Evolutionary conservation across 2,329 filamentous ascomycete genomes (phyloP), one percentile per base, ranked within the genome.

Genomic region (Malbranchea cinnamomea): DNA sequence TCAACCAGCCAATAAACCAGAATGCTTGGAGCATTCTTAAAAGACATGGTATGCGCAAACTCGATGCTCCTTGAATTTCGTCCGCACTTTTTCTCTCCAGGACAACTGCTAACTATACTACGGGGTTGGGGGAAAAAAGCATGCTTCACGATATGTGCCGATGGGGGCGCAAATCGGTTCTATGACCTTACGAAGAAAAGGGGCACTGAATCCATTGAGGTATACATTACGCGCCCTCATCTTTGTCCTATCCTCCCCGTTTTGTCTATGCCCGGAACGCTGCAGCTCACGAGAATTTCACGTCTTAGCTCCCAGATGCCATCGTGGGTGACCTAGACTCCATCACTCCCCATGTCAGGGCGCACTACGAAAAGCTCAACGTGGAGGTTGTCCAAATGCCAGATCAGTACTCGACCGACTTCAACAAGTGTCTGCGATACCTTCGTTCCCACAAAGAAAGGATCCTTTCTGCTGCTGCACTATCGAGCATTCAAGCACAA

Each of bases 311-410:
- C 34, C 70, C 83, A 2, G 62, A 80, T 46, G 62, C 68, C 32
- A 84, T 98, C 37, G 74, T 92, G 42, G 89, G 89, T 26, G 89
- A 98, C 50, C 67, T 98, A 6, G 89, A 98, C 57, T 94, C 87
- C 3, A 60, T 95, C 11, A 59, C 59, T 2, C 60, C 70, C 6
- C 56, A 69, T 8, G 67, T 79, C 7, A 64, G 65, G 30, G 45
- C 63, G n/a, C 77, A 78, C 54, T 92, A 85, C 56, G 61, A 67
- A 19, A 57, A 62, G 13, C 62, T 66, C 30, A 52, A 62, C 16
- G 67, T 82, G 2, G 47, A 63, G 8, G 63, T 95, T 31, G 65
- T 82, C 39, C 60, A 73, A 42, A 74, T 87, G 39, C 51, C 63
- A n/a, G 81, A 91, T 48, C 82, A 95, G 53, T 71, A 91, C 43